phyloP scores from a whole-genome alignment of 257 asterid species.

The Leonotis leonurus region DNA sequence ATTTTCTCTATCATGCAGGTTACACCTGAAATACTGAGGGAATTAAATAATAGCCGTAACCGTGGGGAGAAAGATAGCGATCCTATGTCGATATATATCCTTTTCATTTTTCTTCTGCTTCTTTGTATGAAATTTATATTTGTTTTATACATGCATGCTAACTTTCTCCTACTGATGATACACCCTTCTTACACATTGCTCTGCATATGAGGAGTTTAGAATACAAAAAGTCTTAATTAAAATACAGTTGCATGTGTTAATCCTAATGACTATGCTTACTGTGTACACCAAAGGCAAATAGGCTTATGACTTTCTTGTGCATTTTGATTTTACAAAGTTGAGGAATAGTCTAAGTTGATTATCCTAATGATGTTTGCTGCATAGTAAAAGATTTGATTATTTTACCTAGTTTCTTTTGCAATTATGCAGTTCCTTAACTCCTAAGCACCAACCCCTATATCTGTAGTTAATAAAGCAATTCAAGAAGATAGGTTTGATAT shows the following conservation, averaged over 20 bases:
- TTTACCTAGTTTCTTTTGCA: neutral
- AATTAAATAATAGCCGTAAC: constrained; percentile 74
- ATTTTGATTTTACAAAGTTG: neutral
- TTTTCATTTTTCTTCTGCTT: constrained; percentile 21
- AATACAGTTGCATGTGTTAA: neutral
- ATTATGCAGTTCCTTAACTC: constrained; percentile 37
- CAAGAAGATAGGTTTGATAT: constrained; percentile 84
- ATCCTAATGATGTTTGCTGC: neutral
- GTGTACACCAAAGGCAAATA: too few species aligned
- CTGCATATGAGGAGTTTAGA: neutral
- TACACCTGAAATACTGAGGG: constrained; percentile 86
- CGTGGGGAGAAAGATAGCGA: constrained; percentile 91
- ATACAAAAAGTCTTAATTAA: neutral
- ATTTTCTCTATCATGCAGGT: constrained; percentile 53
- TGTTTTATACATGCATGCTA: constrained; percentile 7
- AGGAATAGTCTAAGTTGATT: neutral
- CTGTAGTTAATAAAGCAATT: constrained; percentile 54
- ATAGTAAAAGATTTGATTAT: neutral
- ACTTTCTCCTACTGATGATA: neutral
- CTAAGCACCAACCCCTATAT: constrained; percentile 47
- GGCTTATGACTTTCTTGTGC: neutral
- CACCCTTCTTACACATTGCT: neutral
- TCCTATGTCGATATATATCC: constrained; percentile 78
- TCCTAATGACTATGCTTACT: neutral
- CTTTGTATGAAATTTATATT: neutral